These are phyloP conservation scores for Funneliformis mosseae DNA, from an alignment of 192 early-diverging fungal species.

Conservation along the genomic window DNA sequence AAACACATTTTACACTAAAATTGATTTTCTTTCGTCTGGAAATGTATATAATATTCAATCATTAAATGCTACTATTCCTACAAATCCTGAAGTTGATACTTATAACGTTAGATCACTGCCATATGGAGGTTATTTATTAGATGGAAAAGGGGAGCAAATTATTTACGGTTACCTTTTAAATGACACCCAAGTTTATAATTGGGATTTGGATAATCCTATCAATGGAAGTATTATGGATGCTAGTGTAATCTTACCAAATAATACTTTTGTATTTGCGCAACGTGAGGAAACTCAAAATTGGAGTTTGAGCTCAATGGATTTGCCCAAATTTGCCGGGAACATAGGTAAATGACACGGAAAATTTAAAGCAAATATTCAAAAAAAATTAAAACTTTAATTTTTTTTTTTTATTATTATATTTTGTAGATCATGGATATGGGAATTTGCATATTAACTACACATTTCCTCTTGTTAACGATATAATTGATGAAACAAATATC, in stretches of 20 bases:
- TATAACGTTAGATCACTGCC: not conserved
- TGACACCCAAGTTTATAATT: not conserved
- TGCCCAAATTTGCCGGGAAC: too few species aligned
- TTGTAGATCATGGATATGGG: too few species aligned
- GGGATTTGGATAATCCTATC: not conserved
- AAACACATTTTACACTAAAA: not conserved
- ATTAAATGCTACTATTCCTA: not conserved
- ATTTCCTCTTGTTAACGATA: too few species aligned
- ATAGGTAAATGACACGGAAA: too few species aligned
- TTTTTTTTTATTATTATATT: not conserved
- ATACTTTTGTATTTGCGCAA: not conserved
- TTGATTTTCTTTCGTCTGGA: not conserved
- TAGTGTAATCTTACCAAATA: not conserved
- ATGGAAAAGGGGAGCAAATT: not conserved
- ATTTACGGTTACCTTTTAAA: not conserved
- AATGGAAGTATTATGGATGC: not conserved
- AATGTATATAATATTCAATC: not conserved
- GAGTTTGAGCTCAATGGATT: not conserved
- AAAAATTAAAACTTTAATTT: too few species aligned
- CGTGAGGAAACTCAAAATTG: not conserved
- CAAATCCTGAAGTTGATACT: not conserved
- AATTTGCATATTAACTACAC: too few species aligned
- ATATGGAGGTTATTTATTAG: constrained; percentile 2
- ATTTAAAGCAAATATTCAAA: too few species aligned
- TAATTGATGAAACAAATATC: too few species aligned